These are phyloP conservation scores for Bertia moriformis DNA, from an alignment of 2,329 filamentous ascomycete genomes.

Conservation along the genomic window DNA sequence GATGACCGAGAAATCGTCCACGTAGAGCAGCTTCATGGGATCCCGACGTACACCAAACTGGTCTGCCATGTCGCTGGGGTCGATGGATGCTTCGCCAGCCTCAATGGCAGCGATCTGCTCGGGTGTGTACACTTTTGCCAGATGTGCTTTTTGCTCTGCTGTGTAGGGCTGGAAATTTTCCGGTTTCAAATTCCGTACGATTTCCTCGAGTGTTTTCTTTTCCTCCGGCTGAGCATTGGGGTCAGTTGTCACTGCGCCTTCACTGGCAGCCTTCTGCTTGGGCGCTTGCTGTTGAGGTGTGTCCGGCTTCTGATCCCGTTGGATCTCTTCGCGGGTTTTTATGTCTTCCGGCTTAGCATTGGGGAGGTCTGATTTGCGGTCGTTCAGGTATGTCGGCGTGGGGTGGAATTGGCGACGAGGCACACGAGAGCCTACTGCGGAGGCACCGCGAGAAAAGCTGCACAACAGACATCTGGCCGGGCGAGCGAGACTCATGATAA, in stretches of 20 bases:
- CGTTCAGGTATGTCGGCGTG: neutral
- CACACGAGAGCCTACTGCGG: neutral
- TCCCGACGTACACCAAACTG: constrained; percentile 63
- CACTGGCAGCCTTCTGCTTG: neutral
- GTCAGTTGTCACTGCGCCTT: too few relatives aligned
- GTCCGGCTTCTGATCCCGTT: too few relatives aligned
- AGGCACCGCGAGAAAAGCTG: neutral
- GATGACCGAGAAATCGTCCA: constrained; percentile 69
- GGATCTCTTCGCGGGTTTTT: neutral
- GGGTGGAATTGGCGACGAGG: constrained; percentile 1
- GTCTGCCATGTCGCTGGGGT: constrained; percentile 57
- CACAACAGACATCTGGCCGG: constrained; percentile 1
- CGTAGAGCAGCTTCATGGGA: constrained; percentile 56
- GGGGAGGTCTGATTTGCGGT: neutral
- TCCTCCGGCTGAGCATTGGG: neutral
- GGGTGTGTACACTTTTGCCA: constrained; percentile 59
- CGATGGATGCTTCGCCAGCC: constrained; percentile 65
- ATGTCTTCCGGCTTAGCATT: neutral
- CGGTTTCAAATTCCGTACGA: neutral
- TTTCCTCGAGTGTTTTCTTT: neutral
- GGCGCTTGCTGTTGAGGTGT: too few relatives aligned
- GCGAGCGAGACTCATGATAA: neutral
- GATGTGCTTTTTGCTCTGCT: constrained; percentile 42
- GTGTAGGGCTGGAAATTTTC: constrained; percentile 50
- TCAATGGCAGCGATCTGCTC: constrained; percentile 71